Conservation (phyloP, 2,329 filamentous ascomycete genomes). For the Epichloe sp. region DNA sequence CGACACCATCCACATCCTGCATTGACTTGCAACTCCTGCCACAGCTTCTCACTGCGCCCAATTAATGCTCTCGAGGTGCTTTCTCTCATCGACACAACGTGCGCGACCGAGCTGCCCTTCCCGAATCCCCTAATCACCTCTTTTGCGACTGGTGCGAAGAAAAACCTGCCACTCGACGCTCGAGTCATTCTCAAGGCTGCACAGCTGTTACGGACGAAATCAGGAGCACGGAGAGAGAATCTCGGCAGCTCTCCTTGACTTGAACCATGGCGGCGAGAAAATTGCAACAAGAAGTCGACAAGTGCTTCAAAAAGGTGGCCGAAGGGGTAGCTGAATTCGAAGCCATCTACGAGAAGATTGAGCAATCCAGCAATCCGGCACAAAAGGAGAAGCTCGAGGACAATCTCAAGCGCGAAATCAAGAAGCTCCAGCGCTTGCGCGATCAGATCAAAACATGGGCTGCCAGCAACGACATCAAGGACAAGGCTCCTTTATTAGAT, state of each 20-base stretch:
- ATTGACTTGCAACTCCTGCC: neutral
- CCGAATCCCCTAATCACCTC: neutral
- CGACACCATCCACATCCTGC: conserved; percentile 2
- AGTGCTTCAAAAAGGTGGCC: conserved; percentile 96
- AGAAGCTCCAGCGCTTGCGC: conserved; percentile 93
- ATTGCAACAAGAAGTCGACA: conserved; percentile 95
- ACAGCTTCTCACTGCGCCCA: neutral
- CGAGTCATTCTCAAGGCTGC: neutral
- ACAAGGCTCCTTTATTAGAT: conserved; percentile 90
- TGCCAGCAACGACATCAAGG: conserved; percentile 96
- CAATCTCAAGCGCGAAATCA: conserved; percentile 97
- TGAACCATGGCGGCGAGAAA: conserved; percentile 82
- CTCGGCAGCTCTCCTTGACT: neutral
- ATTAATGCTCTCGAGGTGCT: neutral
- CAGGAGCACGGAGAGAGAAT: neutral
- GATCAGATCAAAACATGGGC: conserved; percentile 99
- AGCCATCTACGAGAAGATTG: conserved; percentile 94
- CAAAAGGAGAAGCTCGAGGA: conserved; percentile 99
- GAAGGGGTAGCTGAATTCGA: conserved; percentile 91
- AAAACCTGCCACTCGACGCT: neutral
- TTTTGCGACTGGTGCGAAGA: neutral
- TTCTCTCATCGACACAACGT: neutral
- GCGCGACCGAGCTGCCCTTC: neutral
- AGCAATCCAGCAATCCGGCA: conserved; percentile 77
- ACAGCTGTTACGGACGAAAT: neutral